Evolutionary conservation across 805 yeast species (phyloP).

Genomic region (Ogataea naganishii): DNA sequence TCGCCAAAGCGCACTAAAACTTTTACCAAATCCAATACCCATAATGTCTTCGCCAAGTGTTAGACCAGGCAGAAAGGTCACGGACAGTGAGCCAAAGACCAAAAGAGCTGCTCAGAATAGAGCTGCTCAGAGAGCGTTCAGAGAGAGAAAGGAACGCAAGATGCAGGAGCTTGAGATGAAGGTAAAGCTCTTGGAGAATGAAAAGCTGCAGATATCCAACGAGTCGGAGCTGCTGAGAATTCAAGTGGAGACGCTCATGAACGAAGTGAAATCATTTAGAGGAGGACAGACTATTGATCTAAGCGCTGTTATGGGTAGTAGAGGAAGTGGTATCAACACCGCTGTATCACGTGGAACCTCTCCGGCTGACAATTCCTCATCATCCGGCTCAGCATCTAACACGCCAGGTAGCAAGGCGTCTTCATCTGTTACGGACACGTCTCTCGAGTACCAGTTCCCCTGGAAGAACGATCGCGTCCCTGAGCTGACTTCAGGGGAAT

Average conservation of each 20-base stretch:
- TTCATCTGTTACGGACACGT: not conserved
- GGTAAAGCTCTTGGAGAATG: slow-evolving; percentile 63
- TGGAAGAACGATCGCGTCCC: slow-evolving; percentile 2
- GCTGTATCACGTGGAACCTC: not conserved
- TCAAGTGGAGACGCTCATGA: slow-evolving; percentile 67
- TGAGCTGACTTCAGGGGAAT: slow-evolving; percentile 1
- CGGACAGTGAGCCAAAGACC: slow-evolving; percentile 62
- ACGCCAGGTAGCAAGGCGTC: not conserved
- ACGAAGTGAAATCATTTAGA: slow-evolving; percentile 58
- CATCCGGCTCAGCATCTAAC: not conserved
- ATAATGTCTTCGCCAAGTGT: too few species aligned
- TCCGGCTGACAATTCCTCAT: not conserved
- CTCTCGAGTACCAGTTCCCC: slow-evolving; percentile 2
- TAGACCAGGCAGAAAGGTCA: slow-evolving; percentile 79
- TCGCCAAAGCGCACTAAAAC: too few species aligned
- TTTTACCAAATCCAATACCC: too few species aligned
- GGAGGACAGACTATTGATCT: too few species aligned
- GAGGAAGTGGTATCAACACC: not conserved
- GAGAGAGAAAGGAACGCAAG: slow-evolving; percentile 87
- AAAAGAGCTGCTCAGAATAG: slow-evolving; percentile 95
- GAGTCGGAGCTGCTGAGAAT: slow-evolving; percentile 68
- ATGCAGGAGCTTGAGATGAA: slow-evolving; percentile 79
- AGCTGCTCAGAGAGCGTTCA: slow-evolving; percentile 96
- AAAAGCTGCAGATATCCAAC: slow-evolving; percentile 55
- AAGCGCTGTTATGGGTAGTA: slow-evolving; percentile 9